Evolutionary conservation across 306 rosid species (phyloP).

Genomic region (Cucurbita pepo): DNA sequence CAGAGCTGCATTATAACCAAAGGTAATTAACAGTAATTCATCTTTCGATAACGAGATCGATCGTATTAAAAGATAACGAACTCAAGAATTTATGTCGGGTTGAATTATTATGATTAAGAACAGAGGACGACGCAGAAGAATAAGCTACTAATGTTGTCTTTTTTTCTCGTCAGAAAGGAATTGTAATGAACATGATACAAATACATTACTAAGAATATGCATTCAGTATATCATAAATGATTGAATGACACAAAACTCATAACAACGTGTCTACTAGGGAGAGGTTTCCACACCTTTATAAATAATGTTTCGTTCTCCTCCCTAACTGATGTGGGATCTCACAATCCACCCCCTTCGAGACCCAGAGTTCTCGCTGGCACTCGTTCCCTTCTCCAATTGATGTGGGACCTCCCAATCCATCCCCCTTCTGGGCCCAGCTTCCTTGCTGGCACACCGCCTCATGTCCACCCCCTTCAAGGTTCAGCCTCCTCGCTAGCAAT

Average conservation of each 20-base stretch:
- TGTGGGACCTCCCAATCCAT: too few species aligned
- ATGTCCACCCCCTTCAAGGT: too few species aligned
- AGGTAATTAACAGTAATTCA: not conserved
- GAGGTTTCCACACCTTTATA: too few species aligned
- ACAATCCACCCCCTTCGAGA: too few species aligned
- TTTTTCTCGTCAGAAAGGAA: not conserved
- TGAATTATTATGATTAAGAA: not conserved
- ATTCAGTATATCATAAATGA: not conserved
- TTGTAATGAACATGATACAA: not conserved
- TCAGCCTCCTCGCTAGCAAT: too few species aligned
- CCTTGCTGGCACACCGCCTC: too few species aligned
- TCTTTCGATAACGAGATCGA: not conserved
- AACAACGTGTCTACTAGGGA: too few species aligned
- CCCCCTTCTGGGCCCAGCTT: too few species aligned
- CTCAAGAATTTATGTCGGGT: not conserved
- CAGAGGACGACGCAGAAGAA: not conserved
- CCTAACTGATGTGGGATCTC: too few species aligned
- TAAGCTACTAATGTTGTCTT: not conserved
- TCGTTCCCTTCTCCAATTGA: too few species aligned
- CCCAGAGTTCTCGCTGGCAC: too few species aligned
- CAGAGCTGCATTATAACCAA: conserved; percentile 31
- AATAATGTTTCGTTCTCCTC: too few species aligned
- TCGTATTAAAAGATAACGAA: not conserved
- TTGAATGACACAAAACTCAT: not conserved
- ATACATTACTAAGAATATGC: not conserved